Evolutionary conservation across 129 eudicot genomes (phyloP).

Genomic region (Chrysanthemum makinoi): DNA sequence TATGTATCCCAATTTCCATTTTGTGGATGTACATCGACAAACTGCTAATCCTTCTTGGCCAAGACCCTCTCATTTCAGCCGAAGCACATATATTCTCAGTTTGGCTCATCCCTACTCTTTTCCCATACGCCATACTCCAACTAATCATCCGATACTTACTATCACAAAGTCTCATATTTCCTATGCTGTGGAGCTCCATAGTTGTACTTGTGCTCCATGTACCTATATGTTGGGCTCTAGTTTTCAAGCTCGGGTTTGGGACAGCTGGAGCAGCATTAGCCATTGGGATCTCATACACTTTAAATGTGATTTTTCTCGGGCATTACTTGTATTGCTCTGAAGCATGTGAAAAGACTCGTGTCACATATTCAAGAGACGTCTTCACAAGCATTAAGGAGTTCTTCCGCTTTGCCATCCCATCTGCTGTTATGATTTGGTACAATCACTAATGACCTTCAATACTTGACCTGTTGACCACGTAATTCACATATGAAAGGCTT

Average conservation of each 20-base stretch:
- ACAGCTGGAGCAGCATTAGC: conserved; percentile 4
- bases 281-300: neutral
- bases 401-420: conserved; percentile 6
- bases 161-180: neutral
- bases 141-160: neutral
- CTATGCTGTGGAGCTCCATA: conserved; percentile 12
- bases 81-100: conserved; percentile 5
- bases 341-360: conserved; percentile 8
- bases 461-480: neutral
- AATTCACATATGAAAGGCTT: neutral
- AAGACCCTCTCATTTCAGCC: conserved; percentile 9
- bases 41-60: conserved; percentile 1
- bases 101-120: conserved; percentile 3
- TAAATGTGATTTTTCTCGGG: neutral
- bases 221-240: conserved; percentile 13
- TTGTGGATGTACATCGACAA: conserved; percentile 7
- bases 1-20: conserved; percentile 2
- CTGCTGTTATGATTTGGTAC: conserved; percentile 13
- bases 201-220: conserved; percentile 2
- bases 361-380: neutral
- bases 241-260: neutral
- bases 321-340: neutral
- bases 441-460: neutral
- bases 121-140: conserved; percentile 4
- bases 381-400: neutral